Evolutionary conservation across 2,329 filamentous ascomycete species (phyloP).

Genomic region (Penicillium occitanis): DNA sequence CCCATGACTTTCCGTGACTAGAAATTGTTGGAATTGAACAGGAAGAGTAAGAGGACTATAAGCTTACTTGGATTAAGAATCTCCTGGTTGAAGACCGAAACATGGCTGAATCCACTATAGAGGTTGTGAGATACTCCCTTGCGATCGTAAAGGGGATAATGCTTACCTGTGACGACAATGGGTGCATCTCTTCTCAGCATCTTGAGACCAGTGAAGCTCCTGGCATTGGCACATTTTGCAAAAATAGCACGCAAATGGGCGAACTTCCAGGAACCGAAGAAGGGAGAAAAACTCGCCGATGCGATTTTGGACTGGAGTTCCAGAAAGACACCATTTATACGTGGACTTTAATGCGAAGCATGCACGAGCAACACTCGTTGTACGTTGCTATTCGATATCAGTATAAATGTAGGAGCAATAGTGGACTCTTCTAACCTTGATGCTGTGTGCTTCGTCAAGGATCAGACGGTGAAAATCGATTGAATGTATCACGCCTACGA

Average conservation of each 20-base stretch:
- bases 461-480: conserved; percentile 89
- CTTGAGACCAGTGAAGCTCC: conserved; percentile 77
- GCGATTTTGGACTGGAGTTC: conserved; percentile 92
- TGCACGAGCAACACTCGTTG: conserved; percentile 87
- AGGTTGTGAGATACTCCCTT: conserved; percentile 11
- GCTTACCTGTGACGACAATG: conserved; percentile 61
- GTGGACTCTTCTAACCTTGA: conserved; percentile 59
- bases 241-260: conserved; percentile 88
- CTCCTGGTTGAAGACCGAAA: conserved; percentile 92
- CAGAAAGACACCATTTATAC: conserved; percentile 94
- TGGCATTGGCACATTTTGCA: conserved; percentile 85
- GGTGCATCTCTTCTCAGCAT: conserved; percentile 68
- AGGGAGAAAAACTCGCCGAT: conserved; percentile 97
- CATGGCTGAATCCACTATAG: conserved; percentile 59
- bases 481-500: conserved; percentile 71
- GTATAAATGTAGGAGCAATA: background rate
- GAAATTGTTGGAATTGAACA: conserved; percentile 34
- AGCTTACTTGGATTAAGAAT: conserved; percentile 71
- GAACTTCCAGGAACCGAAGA: conserved; percentile 83
- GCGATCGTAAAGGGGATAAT: background rate
- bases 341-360: conserved; percentile 86
- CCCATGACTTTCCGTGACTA: conserved; percentile 57
- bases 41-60: conserved; percentile 46
- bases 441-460: conserved; percentile 92
- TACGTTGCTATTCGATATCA: conserved; percentile 52